Base-by-base conservation (phyloP, 1,284 basidiomycete species). In the Blastosporella zonata region DNA sequence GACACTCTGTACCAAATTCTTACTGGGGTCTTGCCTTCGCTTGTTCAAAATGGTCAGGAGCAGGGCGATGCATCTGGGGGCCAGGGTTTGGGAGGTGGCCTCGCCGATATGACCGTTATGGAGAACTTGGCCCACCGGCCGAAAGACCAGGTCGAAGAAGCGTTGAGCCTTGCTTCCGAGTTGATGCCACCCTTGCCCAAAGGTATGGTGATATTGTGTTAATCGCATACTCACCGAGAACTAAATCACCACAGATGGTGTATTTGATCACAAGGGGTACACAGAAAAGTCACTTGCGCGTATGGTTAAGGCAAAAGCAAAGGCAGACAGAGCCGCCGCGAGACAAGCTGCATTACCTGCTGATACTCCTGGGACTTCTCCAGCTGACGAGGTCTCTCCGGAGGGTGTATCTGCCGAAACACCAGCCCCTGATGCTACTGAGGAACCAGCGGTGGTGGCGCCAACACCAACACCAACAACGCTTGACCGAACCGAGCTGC, bases 41-140 rank as follows among this genome's bases (percentile, higher is more conserved):
- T 78, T 1, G 73, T 74, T 15, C 71, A 74, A 31, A 71, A 67
- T 29, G 75, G 74, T 28, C 71, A 77, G 36, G 87, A 87, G 59
- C 81, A 88, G 62, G 87, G 87, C 13, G 77, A 74, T 51, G 78
- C 79, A 1, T 67, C 61, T 4, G 71, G 70, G 18, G 82, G 84
- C 1, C 89, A 92, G 64, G 89, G 89, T 7, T 69, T 93, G 1
- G 89, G 88, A 22, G 90, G 89, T 28, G 89, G 91, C 18, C 67
- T 94, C 6, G 90, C 90, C 3, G 95, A 98, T 65, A 95, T 98
- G 91, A 90, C 92, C 6, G 91, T 99, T 28, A 91, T 98, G 82
- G 93, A 98, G 70, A 98, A 96, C 65, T 73, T 99, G 28, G 93
- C 94, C 0, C 93, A 97, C 66, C 80, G 94, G 31, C 91, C 96